Evolutionary conservation across 805 yeast genomes (phyloP), one percentile per base, ranked within the genome.

Genomic region (Wickerhamomyces hampshirensis): DNA sequence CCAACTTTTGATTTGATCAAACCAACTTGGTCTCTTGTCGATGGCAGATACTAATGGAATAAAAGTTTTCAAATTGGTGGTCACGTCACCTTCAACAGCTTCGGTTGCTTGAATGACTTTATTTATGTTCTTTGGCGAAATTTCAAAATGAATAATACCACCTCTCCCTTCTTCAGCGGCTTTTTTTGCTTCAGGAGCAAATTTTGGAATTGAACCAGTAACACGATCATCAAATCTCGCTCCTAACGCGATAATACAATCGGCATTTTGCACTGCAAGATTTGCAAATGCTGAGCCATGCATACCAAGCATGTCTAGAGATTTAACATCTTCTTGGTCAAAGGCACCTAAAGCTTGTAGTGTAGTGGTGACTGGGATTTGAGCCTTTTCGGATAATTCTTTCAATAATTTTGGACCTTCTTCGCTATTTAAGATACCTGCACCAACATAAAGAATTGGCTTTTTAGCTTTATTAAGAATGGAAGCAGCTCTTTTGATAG

Each of bases 141-240:
- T 87, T 67, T 93, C 98, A 54, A 93, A 93, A 66, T 93, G 98
- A 44, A 93, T 69, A 46, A 93, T 91, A 67, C 98, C 98, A 60
- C 98, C 98, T 56, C 89, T 78, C 32, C 77, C 75, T 63, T 87
- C 89, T 39, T 68, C 65, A 37, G 96, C 96, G 23, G 98, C 98
- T 42, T 76, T 70, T 53, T 79, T 83, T 40, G 98, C 98, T 39
- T 66, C 85, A 40, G 98, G 98, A 30, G 98, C 98, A 61, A 93
- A 93, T 60, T 83, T 84, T 43, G 84, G 47, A 38, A 93, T 70
- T 55, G 76, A 76, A 55, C 93, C 82, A 29, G 98, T 93, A 52
- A 93, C 98, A 71, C 98, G 89, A 69, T 93, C 98, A 65, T 93
- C 98, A 55, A 93, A 93, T 62, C 98, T 78, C 26, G 98, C 96